Percentiles rank a stretch among this genome's conserved stretches.
Evolutionary conservation across 495 filamentous ascomycete species (phyloP).

Genomic region (Penicillium robsamsonii): DNA sequence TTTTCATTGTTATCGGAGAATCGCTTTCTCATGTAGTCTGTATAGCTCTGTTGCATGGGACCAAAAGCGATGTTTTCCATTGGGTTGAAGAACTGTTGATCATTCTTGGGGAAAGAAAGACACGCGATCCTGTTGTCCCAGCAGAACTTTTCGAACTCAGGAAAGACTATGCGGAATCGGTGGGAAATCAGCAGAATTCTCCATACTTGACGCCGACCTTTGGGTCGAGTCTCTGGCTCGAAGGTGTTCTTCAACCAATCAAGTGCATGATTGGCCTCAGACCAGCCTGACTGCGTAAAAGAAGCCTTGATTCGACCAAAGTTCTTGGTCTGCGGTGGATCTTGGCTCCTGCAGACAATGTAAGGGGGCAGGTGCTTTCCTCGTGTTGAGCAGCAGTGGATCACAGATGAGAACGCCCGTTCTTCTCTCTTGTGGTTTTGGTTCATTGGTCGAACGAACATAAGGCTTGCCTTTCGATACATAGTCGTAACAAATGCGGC

Average conservation of each 20-base stretch:
- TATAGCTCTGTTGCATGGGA: not conserved
- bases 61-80: not conserved
- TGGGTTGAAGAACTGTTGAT: constrained; percentile 1
- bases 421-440: not conserved
- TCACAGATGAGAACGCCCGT: constrained; percentile 1
- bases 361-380: not conserved
- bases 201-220: not conserved
- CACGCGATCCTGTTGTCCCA: not conserved
- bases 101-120: not conserved
- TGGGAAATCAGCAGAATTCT: constrained; percentile 1
- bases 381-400: not conserved
- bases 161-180: not conserved
- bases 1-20: constrained; percentile 1
- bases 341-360: constrained; percentile 1
- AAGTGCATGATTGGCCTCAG: not conserved
- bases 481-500: not conserved
- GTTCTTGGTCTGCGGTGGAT: not conserved
- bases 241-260: not conserved
- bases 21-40: not conserved
- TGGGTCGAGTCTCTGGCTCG: not conserved
- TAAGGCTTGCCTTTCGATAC: not conserved
- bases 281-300: not conserved
- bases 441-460: constrained; percentile 1
- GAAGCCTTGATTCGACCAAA: not conserved
- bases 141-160: constrained; percentile 1